Evolutionary conservation across 1,284 basidiomycete genomes (phyloP).

Genomic region (Boletus sp.): DNA sequence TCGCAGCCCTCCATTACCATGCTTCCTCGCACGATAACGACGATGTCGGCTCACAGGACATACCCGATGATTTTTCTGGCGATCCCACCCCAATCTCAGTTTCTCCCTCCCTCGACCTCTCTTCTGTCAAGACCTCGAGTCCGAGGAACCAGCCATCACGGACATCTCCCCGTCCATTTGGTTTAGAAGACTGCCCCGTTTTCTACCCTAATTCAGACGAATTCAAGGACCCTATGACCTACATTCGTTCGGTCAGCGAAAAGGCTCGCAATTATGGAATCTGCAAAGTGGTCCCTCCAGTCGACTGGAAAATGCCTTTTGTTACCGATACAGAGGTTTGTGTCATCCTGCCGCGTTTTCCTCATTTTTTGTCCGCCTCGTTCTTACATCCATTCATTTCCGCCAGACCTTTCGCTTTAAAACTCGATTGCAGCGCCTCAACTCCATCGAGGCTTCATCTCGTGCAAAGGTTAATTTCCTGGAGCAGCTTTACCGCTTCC

Average conservation of each 20-base stretch:
- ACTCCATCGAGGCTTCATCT: conserved; percentile 96
- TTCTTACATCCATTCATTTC: conserved; percentile 28
- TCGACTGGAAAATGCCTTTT: conserved; percentile 95
- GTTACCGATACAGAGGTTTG: conserved; percentile 89
- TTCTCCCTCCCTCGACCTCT: conserved; percentile 58
- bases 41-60: conserved; percentile 36
- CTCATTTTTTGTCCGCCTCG: conserved; percentile 20
- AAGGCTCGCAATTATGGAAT: conserved; percentile 82
- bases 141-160: conserved; percentile 42
- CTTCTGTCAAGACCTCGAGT: conserved; percentile 62
- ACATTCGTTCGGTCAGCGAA: conserved; percentile 83
- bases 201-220: conserved; percentile 88
- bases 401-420: conserved; percentile 86
- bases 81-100: conserved; percentile 56
- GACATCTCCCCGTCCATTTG: conserved; percentile 66
- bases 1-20: conserved; percentile 69
- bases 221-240: conserved; percentile 94
- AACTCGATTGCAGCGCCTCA: conserved; percentile 91
- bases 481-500: conserved; percentile 92
- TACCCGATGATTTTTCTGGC: conserved; percentile 45
- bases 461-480: conserved; percentile 96
- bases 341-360: conserved; percentile 28
- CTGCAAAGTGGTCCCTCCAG: conserved; percentile 93
- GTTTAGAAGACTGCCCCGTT: conserved; percentile 84
- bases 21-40: conserved; percentile 53